Conservation (phyloP, 106 monocot genomes). For the Apostasia ramifera region DNA sequence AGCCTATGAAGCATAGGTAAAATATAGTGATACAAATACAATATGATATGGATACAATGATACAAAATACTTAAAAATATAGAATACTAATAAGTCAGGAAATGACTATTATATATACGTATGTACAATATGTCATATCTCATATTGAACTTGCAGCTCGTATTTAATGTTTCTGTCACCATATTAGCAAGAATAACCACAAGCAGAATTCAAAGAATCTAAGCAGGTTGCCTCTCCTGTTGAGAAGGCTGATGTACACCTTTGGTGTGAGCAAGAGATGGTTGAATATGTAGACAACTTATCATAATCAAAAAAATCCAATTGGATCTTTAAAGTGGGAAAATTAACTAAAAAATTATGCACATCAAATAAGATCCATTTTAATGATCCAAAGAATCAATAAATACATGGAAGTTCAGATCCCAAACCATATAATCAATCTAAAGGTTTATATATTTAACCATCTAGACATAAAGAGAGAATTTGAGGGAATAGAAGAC, state of each 20-base stretch:
- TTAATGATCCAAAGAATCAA: neutral
- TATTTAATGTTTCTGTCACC: constrained; percentile 71
- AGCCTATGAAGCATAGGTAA: too few relatives aligned
- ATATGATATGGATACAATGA: too few relatives aligned
- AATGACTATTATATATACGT: too few relatives aligned
- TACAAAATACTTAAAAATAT: too few relatives aligned
- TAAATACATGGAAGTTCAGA: neutral
- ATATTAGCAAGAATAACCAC: constrained; percentile 75
- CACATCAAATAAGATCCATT: neutral
- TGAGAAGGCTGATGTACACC: constrained; percentile 45
- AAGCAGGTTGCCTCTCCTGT: constrained; percentile 50
- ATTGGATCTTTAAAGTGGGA: constrained; percentile 43
- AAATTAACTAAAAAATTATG: neutral
- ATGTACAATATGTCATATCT: constrained; percentile 44
- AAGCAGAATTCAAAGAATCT: constrained; percentile 26
- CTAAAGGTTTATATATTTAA: neutral
- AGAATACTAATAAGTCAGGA: too few relatives aligned
- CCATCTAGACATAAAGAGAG: too few relatives aligned
- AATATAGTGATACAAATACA: too few relatives aligned
- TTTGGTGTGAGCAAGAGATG: constrained; percentile 58
- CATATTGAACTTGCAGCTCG: constrained; percentile 78
- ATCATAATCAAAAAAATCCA: constrained; percentile 68
- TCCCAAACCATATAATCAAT: neutral
- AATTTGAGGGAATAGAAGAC: neutral
- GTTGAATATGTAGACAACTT: constrained; percentile 51